Evolutionary conservation across 164 flowering plant genomes (phyloP).

Genomic region (Malania oleifera): DNA sequence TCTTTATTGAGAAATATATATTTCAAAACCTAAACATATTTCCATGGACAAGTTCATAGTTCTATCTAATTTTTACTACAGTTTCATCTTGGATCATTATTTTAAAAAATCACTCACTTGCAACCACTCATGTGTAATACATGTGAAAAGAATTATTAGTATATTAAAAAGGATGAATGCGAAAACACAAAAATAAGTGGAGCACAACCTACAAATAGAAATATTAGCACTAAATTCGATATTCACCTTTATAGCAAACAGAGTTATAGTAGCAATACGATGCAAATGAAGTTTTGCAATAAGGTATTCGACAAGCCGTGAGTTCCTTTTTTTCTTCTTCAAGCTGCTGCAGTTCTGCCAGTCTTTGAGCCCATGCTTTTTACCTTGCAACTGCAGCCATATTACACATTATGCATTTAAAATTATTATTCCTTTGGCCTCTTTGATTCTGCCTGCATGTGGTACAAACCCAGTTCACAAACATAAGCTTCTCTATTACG

Average conservation of each 20-base stretch:
- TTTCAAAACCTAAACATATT: too few relatives aligned
- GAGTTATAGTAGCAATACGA: slow-evolving; percentile 1
- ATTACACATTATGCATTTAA: slow-evolving; percentile 49
- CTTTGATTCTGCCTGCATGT: slow-evolving; percentile 48
- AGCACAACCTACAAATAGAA: slow-evolving; percentile 1
- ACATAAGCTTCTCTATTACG: background rate
- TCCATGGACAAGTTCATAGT: too few relatives aligned
- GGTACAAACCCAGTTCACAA: background rate
- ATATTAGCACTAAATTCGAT: background rate
- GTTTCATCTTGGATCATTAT: too few relatives aligned
- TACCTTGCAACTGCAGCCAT: slow-evolving; percentile 89
- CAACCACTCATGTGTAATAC: too few relatives aligned
- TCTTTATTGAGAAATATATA: too few relatives aligned
- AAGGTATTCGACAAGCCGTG: slow-evolving; percentile 19
- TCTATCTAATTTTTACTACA: too few relatives aligned
- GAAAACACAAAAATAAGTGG: background rate
- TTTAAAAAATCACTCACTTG: too few relatives aligned
- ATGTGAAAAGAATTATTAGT: too few relatives aligned
- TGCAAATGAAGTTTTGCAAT: background rate
- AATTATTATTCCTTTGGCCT: slow-evolving; percentile 48
- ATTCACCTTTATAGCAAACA: background rate
- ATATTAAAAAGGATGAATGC: background rate
- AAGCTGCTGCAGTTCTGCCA: slow-evolving; percentile 55
- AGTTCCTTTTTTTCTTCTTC: slow-evolving; percentile 59
- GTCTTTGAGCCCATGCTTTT: slow-evolving; percentile 66